A percentile compares a stretch with the other conserved stretches of the same genome.
phyloP scores from a whole-genome alignment of 306 rosid genomes.

The Lathyrus sativus region DNA sequence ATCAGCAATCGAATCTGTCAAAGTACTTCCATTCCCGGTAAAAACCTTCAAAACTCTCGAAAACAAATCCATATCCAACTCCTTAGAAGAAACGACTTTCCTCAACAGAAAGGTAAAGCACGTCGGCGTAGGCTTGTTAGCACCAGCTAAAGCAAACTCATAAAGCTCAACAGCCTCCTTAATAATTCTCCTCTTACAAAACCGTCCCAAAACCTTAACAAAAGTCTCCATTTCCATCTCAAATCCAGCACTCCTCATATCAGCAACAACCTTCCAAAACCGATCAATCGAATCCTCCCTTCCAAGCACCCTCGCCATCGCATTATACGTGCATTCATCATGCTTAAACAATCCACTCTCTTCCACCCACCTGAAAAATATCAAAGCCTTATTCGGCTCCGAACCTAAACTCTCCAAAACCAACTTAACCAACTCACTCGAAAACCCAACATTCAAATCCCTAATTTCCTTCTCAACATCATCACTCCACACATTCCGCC shows the following conservation, averaged over 20 bases:
- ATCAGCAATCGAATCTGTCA: slow-evolving; percentile 55
- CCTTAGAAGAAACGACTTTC: slow-evolving; percentile 53
- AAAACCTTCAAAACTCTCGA: slow-evolving; percentile 56
- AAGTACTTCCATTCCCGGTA: slow-evolving; percentile 50
- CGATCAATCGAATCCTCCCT: slow-evolving; percentile 69
- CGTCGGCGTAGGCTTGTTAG: slow-evolving; percentile 50
- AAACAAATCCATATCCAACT: slow-evolving; percentile 60
- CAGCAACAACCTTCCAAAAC: slow-evolving; percentile 79
- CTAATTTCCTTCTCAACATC: slow-evolving; percentile 56
- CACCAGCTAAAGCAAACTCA: slow-evolving; percentile 76
- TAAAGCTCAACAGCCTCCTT: slow-evolving; percentile 78
- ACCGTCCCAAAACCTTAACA: slow-evolving; percentile 62
- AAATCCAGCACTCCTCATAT: slow-evolving; percentile 57
- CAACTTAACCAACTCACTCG: slow-evolving; percentile 46
- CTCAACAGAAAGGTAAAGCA: slow-evolving; percentile 61
- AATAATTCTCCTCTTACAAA: slow-evolving; percentile 63
- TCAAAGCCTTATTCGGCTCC: slow-evolving; percentile 64
- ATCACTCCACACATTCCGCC: slow-evolving; percentile 64
- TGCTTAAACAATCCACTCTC: slow-evolving; percentile 74
- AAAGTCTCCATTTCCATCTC: slow-evolving; percentile 66
- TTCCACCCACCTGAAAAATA: slow-evolving; percentile 82
- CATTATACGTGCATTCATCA: slow-evolving; percentile 65
- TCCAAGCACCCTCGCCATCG: slow-evolving; percentile 67
- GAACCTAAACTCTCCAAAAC: slow-evolving; percentile 55
- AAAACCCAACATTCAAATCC: slow-evolving; percentile 52